These are phyloP conservation scores for Geotrichum cucujoidarum DNA, from an alignment of 1,139 yeast species.

Conservation along the genomic window DNA sequence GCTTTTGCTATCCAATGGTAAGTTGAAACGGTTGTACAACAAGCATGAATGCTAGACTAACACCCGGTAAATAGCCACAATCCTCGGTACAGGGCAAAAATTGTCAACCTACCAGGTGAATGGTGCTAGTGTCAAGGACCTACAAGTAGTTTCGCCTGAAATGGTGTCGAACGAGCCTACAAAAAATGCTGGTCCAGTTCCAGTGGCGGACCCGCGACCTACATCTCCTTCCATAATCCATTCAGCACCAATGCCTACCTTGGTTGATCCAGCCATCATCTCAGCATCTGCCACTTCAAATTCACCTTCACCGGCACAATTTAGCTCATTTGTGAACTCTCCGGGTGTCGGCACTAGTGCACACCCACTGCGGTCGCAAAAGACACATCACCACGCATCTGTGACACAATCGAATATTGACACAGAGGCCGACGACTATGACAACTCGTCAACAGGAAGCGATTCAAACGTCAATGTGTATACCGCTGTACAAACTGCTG, in stretches of 20 bases:
- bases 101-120: conserved; percentile 14
- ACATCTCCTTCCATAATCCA: neutral
- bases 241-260: neutral
- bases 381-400: too few species aligned
- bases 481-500: conserved; percentile 19
- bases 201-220: neutral
- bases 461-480: conserved; percentile 23
- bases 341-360: too few species aligned
- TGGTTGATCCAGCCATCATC: conserved; percentile 31
- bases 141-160: conserved; percentile 29
- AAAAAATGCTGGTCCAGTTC: too few species aligned
- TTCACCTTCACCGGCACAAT: neutral
- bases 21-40: conserved; percentile 6
- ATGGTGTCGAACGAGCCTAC: too few species aligned
- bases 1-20: conserved; percentile 26
- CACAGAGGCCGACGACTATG: conserved; percentile 10
- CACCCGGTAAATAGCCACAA: conserved; percentile 21
- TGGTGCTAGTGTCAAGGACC: conserved; percentile 31
- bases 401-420: too few species aligned
- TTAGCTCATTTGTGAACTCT: too few species aligned
- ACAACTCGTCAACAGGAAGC: conserved; percentile 16
- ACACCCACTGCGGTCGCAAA: too few species aligned
- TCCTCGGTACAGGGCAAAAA: conserved; percentile 22
- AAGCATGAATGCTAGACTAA: neutral
- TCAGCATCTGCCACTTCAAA: conserved; percentile 22